Evolutionary conservation across 805 yeast genomes (phyloP), one percentile per base, ranked within the genome.

Genomic region (Wickerhamiella galacta): DNA sequence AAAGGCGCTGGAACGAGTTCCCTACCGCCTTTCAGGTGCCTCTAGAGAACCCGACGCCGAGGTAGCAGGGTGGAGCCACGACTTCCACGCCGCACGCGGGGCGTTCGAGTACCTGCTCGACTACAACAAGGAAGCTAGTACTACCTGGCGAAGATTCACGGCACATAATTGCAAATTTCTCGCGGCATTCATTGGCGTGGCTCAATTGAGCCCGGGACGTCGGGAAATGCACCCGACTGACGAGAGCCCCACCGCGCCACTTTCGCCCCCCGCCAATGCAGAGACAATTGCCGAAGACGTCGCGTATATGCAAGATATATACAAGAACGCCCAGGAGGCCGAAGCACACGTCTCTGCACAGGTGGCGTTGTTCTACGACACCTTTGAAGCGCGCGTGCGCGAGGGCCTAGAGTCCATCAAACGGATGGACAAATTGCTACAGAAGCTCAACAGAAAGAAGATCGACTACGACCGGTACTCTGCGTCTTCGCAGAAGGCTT

Each of bases 401-500:
- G 43, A 37, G 15, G 39, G 49, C 18, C 37, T 41, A 31, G 42
- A 39, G 4, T 43, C 42, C 3, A 35, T 46, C 21, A 35, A 37
- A 24, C 49, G 51, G 7, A 34, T 48, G 8, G 45, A 43, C 28
- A 51, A 52, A 38, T 46, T 53, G 3, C 43, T 54, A 21, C 51
- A 43, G 34, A 54, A 55, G 35, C 46, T 59, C 2, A 54, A 48
- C 19, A 58, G 53, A 42, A 55, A 55, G 41, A 55, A 56, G 45
- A 39, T 54, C 20, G 60, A 55, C 41, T 56, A 42, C 38, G 60
- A 55, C 38, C 45, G 60, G 7, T 9, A 6, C 14, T n/a, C 21
- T n/a, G 30, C 21, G 6, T 20, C 14, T 21, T 6, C 16, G n/a
- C 20, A 16, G 6, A 17, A 27, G 9, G 20, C 18, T 4, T 26